These are phyloP conservation scores for Basipetospora sp. DNA, from an alignment of 2,329 filamentous ascomycete species.

Conservation along the genomic window DNA sequence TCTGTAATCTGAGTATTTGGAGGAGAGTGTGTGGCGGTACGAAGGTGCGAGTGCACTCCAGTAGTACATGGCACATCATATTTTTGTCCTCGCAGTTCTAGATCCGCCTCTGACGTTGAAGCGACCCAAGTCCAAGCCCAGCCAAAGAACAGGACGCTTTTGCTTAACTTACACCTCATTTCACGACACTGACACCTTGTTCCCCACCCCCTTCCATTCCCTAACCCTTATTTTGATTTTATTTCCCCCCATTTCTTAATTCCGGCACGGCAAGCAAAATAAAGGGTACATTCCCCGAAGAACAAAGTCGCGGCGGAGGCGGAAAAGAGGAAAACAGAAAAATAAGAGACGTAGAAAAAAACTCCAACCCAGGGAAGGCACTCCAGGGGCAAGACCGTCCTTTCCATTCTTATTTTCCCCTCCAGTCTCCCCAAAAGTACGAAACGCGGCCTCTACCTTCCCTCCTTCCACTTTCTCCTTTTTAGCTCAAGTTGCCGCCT, in stretches of 20 bases:
- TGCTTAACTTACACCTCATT: no score
- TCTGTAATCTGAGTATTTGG: no score
- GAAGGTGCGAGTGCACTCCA: no score
- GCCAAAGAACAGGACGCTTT: no score
- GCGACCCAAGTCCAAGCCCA: no score
- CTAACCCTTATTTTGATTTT: constrained; percentile 9
- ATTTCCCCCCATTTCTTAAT: constrained; percentile 3
- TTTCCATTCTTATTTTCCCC: background rate
- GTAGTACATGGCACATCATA: no score
- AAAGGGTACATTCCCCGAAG: constrained; percentile 1
- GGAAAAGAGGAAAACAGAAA: constrained; percentile 1
- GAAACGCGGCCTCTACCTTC: background rate
- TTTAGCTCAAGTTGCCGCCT: constrained; percentile 1
- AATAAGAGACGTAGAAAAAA: background rate
- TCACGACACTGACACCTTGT: background rate
- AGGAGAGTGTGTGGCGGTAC: no score
- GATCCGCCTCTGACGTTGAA: no score
- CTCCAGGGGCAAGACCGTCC: background rate
- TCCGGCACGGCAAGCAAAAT: constrained; percentile 3
- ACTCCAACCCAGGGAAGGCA: no score
- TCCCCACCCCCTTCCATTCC: constrained; percentile 9
- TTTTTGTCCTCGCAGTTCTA: no score
- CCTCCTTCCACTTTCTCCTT: background rate
- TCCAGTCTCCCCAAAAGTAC: background rate
- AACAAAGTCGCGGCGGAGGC: constrained; percentile 4